A percentile compares a stretch with the other conserved stretches of the same genome.
These are phyloP conservation scores for Diplodia seriata DNA, from an alignment of 2,329 filamentous ascomycete genomes.

Conservation along the genomic window DNA sequence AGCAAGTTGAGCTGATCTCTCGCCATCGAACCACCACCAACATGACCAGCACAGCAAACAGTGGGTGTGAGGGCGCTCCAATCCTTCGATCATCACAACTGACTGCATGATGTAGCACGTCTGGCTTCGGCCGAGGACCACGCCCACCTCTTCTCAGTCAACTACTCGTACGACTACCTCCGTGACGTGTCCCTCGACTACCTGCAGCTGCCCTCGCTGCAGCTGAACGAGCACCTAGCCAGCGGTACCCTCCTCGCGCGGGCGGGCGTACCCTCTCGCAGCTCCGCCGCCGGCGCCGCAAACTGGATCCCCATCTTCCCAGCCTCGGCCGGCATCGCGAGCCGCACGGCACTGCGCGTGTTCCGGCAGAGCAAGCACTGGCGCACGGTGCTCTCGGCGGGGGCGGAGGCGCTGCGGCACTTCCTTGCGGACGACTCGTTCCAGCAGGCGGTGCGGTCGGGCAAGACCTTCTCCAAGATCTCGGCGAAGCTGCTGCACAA, in stretches of 20 bases:
- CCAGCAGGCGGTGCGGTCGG: neutral
- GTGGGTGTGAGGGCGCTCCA: no score
- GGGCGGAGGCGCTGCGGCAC: neutral
- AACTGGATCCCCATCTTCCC: neutral
- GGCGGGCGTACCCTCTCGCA: neutral
- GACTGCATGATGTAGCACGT: neutral
- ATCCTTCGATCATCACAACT: no score
- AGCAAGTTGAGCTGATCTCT: no score
- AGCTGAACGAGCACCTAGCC: neutral
- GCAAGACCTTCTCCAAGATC: neutral
- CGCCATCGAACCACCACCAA: no score
- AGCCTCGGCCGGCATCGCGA: neutral
- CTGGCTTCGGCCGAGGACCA: neutral
- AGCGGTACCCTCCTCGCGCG: neutral
- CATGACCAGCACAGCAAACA: no score
- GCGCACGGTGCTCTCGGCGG: neutral
- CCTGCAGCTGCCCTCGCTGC: neutral
- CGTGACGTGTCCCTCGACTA: neutral
- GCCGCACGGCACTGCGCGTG: neutral
- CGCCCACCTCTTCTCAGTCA: neutral
- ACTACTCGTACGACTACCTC: neutral
- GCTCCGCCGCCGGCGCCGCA: neutral
- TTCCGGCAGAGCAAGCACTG: constrained; percentile 1
- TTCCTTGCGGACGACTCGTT: neutral
- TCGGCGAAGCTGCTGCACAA: neutral